Conservation (phyloP, 257 asterid genomes). For the Lavandula angustifolia region DNA sequence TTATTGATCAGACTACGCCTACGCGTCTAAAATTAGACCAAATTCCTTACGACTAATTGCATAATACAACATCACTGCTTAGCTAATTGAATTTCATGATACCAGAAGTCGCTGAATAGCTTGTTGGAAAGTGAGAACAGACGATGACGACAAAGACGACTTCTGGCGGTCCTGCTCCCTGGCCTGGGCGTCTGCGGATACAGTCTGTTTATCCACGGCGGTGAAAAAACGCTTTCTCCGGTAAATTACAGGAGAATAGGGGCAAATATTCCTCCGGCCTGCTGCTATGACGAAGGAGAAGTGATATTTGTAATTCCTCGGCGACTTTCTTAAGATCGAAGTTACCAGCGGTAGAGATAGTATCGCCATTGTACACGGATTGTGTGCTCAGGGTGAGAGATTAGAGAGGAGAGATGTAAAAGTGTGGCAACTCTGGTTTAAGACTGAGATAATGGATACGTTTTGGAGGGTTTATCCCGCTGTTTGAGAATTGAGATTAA, state of each 20-base stretch:
- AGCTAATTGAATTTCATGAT: not conserved
- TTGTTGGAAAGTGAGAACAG: conserved; percentile 81
- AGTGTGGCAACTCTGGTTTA: not conserved
- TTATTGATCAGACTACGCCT: not conserved
- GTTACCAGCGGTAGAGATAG: conserved; percentile 68
- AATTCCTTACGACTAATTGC: not conserved
- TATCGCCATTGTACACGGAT: conserved; percentile 51
- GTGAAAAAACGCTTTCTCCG: conserved; percentile 42
- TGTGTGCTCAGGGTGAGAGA: not conserved
- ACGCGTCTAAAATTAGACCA: not conserved
- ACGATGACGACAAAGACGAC: conserved; percentile 28
- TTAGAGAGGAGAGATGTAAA: not conserved
- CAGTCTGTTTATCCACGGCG: conserved; percentile 33
- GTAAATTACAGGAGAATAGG: conserved; percentile 28
- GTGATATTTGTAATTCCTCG: conserved; percentile 34
- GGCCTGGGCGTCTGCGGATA: conserved; percentile 31
- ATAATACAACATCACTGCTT: not conserved
- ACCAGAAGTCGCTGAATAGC: conserved; percentile 98
- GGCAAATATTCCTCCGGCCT: conserved; percentile 30
- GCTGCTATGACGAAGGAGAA: conserved; percentile 40
- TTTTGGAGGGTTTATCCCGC: conserved; percentile 30
- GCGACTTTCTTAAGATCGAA: conserved; percentile 54
- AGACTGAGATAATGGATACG: not conserved
- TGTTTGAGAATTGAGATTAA: not conserved
- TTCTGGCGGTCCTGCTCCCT: conserved; percentile 36